Base-by-base conservation (phyloP, 2,329 filamentous ascomycete species). In the Fusarium zealandicum region DNA sequence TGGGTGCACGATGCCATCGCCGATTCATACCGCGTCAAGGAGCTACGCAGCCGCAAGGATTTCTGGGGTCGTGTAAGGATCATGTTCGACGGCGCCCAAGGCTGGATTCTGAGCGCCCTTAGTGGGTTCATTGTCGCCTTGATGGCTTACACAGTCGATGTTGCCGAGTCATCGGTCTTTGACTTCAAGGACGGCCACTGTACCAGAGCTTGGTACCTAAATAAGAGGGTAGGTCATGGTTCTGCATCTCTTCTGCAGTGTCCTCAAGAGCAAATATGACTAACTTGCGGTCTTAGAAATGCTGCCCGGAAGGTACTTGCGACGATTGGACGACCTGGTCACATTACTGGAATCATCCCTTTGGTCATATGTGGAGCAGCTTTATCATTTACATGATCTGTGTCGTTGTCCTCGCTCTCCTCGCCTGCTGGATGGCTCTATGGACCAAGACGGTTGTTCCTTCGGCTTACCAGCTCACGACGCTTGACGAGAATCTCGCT, bases 1-100 rank as follows among this genome's bases (percentile, higher is more conserved):
- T 99, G 95, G 95, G 93, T 99, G 1, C 93, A 96, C 71, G 95
- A 99, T 74, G 93, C 90, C 72, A 97, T 99, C 64, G 91, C 92
- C 68, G 95, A 98, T 75, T 92, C 93, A 9, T 91, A 92, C 67
- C 90, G 95, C 20, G 86, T 96, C 42, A 95, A 96, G 72, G 87
- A 87, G 46, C 81, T 99, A 32, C 86, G 92, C 42, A 87, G 83
- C 66, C 83, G 92, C 41, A 96, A 89, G 72, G 95, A 93, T 75
- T 82, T 96, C 56, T 87, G 88, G 70, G 93, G 93, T n/a, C 87
- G 90, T 40, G 64, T 96, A 12, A 78, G 85, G 38, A 83, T 90
- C 1, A 82, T 90, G 68, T 90, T 95, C 54, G 95, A 99, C 70
- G 90, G 90, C 42, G 87, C 89, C 4, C 93, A 98, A 74, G 95